Evolutionary conservation across 2,329 filamentous ascomycete genomes (phyloP).

Genomic region (Colletotrichum graminicola): DNA sequence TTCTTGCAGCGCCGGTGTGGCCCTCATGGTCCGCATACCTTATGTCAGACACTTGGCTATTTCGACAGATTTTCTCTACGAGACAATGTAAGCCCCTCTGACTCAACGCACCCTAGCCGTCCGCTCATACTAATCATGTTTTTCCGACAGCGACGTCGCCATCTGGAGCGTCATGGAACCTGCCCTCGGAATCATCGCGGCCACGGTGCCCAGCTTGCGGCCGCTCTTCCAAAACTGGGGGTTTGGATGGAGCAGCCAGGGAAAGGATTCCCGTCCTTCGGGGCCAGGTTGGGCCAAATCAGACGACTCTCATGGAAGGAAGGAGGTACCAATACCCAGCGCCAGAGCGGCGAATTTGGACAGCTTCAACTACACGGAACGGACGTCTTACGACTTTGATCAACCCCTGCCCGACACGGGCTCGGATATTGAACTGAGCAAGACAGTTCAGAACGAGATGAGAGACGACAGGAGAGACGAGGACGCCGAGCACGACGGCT

Average conservation of each 20-base stretch:
- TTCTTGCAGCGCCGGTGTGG: constrained; percentile 52
- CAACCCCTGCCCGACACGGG: constrained; percentile 19
- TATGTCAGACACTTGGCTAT: constrained; percentile 49
- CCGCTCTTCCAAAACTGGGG: constrained; percentile 49
- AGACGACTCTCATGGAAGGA: neutral
- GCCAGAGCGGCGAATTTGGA: constrained; percentile 7
- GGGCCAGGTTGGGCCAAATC: constrained; percentile 17
- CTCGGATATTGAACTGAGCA: constrained; percentile 41
- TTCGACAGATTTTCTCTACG: constrained; percentile 48
- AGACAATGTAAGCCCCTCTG: constrained; percentile 47
- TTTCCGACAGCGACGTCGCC: constrained; percentile 48
- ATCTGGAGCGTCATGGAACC: constrained; percentile 51
- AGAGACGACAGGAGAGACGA: constrained; percentile 1
- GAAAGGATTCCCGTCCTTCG: constrained; percentile 35
- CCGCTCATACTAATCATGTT: neutral
- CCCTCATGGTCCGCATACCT: constrained; percentile 54
- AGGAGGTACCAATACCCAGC: neutral
- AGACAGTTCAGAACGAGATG: constrained; percentile 11
- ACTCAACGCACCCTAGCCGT: neutral
- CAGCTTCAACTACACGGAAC: constrained; percentile 15
- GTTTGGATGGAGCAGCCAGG: constrained; percentile 43
- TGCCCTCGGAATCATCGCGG: constrained; percentile 51
- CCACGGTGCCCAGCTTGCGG: constrained; percentile 48
- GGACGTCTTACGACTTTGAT: constrained; percentile 34
- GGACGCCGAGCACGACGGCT: constrained; percentile 25